Percentiles rank a stretch among this genome's conserved stretches.
phyloP scores from a whole-genome alignment of 768 basidiomycete species.

The Scleroderma citrinum region DNA sequence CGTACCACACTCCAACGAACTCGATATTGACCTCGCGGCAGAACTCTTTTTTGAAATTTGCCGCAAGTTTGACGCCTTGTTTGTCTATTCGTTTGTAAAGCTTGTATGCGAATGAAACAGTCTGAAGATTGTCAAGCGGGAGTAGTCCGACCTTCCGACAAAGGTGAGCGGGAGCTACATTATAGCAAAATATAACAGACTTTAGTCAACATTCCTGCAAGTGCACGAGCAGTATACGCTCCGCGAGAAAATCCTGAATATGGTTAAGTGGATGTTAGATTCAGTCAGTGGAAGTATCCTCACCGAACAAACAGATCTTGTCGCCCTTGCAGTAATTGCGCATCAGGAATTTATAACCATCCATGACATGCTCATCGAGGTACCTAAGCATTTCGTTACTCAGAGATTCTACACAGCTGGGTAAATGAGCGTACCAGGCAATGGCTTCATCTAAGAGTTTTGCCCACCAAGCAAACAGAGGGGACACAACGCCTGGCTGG shows the following conservation, averaged over 20 bases:
- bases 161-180: constrained; percentile 1
- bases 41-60: constrained; percentile 70
- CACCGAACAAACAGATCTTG: constrained; percentile 70
- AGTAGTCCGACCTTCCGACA: constrained; percentile 59
- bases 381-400: constrained; percentile 39
- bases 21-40: constrained; percentile 64
- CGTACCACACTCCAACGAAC: constrained; percentile 75
- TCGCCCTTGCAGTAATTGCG: constrained; percentile 69
- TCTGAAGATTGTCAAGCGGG: constrained; percentile 58
- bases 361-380: constrained; percentile 63
- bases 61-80: constrained; percentile 40
- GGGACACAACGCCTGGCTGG: constrained; percentile 61
- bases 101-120: constrained; percentile 70
- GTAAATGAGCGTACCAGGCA: constrained; percentile 49
- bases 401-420: neutral
- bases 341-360: constrained; percentile 77
- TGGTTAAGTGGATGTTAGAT: constrained; percentile 9
- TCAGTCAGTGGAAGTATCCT: constrained; percentile 3
- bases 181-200: neutral
- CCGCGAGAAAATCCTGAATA: constrained; percentile 68
- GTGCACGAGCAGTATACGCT: constrained; percentile 60
- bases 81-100: constrained; percentile 54
- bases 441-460: constrained; percentile 61
- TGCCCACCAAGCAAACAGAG: constrained; percentile 52
- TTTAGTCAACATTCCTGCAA: constrained; percentile 72